These are phyloP conservation scores for Dioscorea dumetorum DNA, from an alignment of 106 monocot species.

Conservation along the genomic window DNA sequence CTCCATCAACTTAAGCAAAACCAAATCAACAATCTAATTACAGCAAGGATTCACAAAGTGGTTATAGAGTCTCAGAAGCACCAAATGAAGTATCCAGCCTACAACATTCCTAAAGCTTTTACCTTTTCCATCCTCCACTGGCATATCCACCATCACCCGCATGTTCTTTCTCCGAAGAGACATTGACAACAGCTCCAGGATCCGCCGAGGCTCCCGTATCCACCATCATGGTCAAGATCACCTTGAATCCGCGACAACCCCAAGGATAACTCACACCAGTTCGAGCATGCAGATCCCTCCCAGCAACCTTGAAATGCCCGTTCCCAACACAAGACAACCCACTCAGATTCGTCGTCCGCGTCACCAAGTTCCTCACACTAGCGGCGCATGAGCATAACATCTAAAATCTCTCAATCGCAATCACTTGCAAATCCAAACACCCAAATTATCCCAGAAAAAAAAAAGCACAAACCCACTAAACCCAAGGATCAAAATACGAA, in stretches of 20 bases:
- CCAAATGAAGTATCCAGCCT: background rate
- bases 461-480: background rate
- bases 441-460: background rate
- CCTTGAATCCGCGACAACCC: slow-evolving; percentile 7
- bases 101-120: background rate
- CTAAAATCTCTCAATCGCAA: slow-evolving; percentile 7
- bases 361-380: slow-evolving; percentile 18
- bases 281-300: slow-evolving; percentile 11
- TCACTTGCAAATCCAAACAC: too few relatives aligned
- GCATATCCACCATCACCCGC: slow-evolving; percentile 26
- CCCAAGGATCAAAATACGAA: background rate
- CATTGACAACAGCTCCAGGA: slow-evolving; percentile 12
- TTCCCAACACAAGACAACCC: slow-evolving; percentile 1
- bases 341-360: slow-evolving; percentile 4
- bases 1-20: too few relatives aligned
- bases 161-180: slow-evolving; percentile 16
- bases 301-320: slow-evolving; percentile 6
- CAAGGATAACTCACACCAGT: background rate
- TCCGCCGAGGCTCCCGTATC: slow-evolving; percentile 25
- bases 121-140: slow-evolving; percentile 51
- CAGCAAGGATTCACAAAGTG: too few relatives aligned
- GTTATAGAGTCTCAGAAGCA: too few relatives aligned
- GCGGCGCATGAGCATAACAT: slow-evolving; percentile 36
- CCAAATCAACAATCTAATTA: too few relatives aligned
- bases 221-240: slow-evolving; percentile 27